A percentile compares a stretch with the other conserved stretches of the same genome.
These are phyloP conservation scores for Pseudisothecium myosuroides DNA, from an alignment of 225 moss, liverwort and hornwort species.

Conservation along the genomic window DNA sequence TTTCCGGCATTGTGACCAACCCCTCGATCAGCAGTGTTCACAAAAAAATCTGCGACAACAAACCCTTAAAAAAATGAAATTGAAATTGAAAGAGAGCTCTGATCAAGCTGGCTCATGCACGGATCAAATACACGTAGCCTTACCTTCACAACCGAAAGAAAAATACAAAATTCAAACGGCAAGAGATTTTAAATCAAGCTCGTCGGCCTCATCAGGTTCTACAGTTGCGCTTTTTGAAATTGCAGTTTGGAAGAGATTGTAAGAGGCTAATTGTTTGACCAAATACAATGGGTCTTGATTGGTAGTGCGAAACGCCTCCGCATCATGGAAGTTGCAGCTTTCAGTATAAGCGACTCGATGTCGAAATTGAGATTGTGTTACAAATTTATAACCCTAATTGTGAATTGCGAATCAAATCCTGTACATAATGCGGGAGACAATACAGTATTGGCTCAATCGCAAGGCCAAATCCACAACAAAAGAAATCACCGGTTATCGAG, in stretches of 20 bases:
- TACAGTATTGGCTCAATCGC: background rate
- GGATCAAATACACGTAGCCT: background rate
- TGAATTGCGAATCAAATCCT: background rate
- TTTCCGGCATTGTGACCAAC: constrained; percentile 18
- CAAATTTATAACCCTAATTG: background rate
- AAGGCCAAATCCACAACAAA: background rate
- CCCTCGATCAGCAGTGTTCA: background rate
- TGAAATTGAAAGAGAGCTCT: background rate
- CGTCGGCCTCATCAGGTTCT: background rate
- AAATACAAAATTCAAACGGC: background rate
- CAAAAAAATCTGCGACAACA: background rate
- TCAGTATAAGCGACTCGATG: background rate
- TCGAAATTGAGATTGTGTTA: background rate
- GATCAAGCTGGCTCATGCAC: background rate
- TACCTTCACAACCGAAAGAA: background rate
- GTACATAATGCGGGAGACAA: background rate
- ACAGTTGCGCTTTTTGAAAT: background rate
- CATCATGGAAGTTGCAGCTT: background rate
- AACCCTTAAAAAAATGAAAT: background rate
- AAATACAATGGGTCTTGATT: too few relatives aligned
- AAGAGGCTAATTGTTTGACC: too few relatives aligned
- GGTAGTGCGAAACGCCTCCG: background rate
- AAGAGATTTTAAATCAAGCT: background rate
- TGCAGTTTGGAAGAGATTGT: background rate
- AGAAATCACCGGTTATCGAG: background rate